These are phyloP conservation scores for Sporothrix schenckii DNA, from an alignment of 2,329 filamentous ascomycete species.

Conservation along the genomic window DNA sequence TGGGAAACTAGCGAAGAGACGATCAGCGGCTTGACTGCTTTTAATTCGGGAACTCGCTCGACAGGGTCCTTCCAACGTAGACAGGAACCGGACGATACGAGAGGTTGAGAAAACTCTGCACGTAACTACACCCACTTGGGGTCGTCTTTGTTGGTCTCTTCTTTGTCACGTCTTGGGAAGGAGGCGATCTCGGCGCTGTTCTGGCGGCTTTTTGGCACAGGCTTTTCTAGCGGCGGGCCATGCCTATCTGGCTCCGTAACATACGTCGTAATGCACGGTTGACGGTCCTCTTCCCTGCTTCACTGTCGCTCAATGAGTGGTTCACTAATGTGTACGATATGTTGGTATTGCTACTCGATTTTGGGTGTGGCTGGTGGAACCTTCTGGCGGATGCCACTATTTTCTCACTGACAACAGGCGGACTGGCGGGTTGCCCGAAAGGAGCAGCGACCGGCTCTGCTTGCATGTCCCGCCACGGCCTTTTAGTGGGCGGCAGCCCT, in stretches of 20 bases:
- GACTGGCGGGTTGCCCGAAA: constrained; percentile 7
- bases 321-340: too few species aligned
- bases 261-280: too few species aligned
- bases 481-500: neutral
- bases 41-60: neutral
- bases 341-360: too few species aligned
- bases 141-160: constrained; percentile 10
- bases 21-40: too few species aligned
- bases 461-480: neutral
- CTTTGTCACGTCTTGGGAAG: neutral
- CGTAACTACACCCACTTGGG: neutral
- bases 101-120: neutral
- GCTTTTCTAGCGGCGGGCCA: constrained; percentile 20
- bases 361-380: constrained; percentile 6
- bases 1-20: neutral
- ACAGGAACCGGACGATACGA: constrained; percentile 5
- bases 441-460: neutral
- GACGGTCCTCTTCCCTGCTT: too few species aligned
- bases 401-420: too few species aligned
- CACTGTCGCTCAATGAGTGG: neutral
- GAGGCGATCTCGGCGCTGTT: neutral
- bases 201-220: neutral
- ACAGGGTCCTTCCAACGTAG: neutral
- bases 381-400: neutral
- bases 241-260: neutral